Conservation (phyloP, 345 rosid genomes). For the Rubroshorea leprosula region DNA sequence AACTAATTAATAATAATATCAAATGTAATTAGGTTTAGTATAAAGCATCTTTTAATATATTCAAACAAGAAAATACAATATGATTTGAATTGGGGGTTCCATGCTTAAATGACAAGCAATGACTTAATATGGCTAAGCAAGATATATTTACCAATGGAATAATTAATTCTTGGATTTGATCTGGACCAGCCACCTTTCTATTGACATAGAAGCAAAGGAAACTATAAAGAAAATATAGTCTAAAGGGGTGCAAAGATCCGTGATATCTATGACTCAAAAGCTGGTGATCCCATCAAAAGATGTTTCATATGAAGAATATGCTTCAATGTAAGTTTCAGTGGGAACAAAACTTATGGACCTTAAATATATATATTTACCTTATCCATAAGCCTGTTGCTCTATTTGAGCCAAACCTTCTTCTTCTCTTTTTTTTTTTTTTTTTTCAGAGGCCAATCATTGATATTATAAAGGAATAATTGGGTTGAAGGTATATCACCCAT, state of each 20-base stretch:
- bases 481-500: slow-evolving; percentile 25
- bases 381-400: slow-evolving; percentile 19
- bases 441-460: slow-evolving; percentile 46
- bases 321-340: slow-evolving; percentile 24
- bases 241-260: slow-evolving; percentile 19
- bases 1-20: slow-evolving; percentile 3
- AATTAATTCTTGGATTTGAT: slow-evolving; percentile 32
- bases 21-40: slow-evolving; percentile 10
- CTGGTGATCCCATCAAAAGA: slow-evolving; percentile 7
- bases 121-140: slow-evolving; percentile 16
- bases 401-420: slow-evolving; percentile 13
- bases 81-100: slow-evolving; percentile 1
- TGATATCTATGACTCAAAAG: slow-evolving; percentile 18
- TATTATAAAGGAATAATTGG: slow-evolving; percentile 31
- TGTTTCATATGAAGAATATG: slow-evolving; percentile 26
- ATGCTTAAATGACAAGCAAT: slow-evolving; percentile 36
- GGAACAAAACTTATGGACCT: slow-evolving; percentile 23
- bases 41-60: slow-evolving; percentile 9
- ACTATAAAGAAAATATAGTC: not conserved
- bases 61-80: slow-evolving; percentile 1
- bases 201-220: slow-evolving; percentile 9
- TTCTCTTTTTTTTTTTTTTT: no score
- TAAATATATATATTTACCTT: slow-evolving; percentile 25
- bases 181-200: slow-evolving; percentile 30
- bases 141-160: slow-evolving; percentile 14